Evolutionary conservation across 108 stramenopile species (phyloP), one percentile per base, ranked within the genome.

Genomic region (Chaetoceros tenuissimus): DNA sequence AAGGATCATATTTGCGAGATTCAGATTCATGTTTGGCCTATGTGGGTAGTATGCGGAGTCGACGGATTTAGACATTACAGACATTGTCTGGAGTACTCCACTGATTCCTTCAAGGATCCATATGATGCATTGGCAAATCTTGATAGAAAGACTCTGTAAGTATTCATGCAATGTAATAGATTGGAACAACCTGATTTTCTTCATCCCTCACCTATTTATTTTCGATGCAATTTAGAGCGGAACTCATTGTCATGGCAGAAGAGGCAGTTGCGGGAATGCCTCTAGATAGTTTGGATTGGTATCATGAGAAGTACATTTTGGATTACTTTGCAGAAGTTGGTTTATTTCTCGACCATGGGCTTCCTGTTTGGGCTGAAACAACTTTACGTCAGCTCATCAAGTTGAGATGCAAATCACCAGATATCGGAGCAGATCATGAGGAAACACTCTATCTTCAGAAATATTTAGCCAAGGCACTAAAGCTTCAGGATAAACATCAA

Each of bases 1-100:
- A 91, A 91, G 60, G 81, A 80, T 22, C 89, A 92, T 48, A 84
- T 92, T 64, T 92, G 89, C 56, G 89, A 92, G 64, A 92, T 92
- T 69, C 84, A 85, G 57, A 72, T 92, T 24, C 89, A 92, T 52
- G 28, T 92, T 24, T 85, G 85, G 85, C 82, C 82, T 30, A 87
- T 92, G 86, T 92, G 85, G 85, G 64, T 74, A 5, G 79, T 92
- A 29, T 87, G 89, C 55, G 89, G 89, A 16, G 84, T 92, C 13
- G 85, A 92, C 63, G 89, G 89, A 21, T 92, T 92, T 67, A 80
- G 89, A 23, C 89, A 92, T 68, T 87, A 92, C 57, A 77, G 89
- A 3, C 89, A 92, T 52, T 92, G 86, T 50, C 64, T 92, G 26
- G 89, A 92, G 58, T 92, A 92, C 63, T 87, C 85, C 24, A 92